Evolutionary conservation across 2,329 filamentous ascomycete genomes (phyloP), one percentile per base, ranked within the genome.

Genomic region (Talaromyces atroroseus): DNA sequence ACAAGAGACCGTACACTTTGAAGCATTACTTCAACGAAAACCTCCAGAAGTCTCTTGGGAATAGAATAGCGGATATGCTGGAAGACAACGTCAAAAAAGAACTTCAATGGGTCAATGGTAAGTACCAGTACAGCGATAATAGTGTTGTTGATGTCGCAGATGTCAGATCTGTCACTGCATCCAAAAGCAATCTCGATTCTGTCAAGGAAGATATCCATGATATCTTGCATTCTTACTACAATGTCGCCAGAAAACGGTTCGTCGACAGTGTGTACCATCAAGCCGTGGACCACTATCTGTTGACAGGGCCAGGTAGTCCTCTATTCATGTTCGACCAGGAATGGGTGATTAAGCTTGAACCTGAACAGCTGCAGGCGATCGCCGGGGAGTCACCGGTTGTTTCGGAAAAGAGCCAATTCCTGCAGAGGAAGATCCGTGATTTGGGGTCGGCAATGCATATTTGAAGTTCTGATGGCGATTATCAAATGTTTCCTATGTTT

Each of bases 241-340:
- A 80, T 24, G 79, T 87, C 1, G 76, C 83, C 0, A 75, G 74
- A 12, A 81, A 81, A 63, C 78, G 84, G 0, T 87, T 89, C 57
- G 77, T 86, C 1, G 86, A 89, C 61, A 79, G 75, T 2, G 67
- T 90, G 1, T 83, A 76, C 63, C 78, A 79, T 59, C 85, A 88
- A 60, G 82, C 78, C 0, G 71, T 81, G 1, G 78, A 81, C 45
- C 70, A 83, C 62, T 75, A 76, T 58, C 73, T 89, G 0, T 68
- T 87, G 0, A 70, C 69, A 1, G 77, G 79, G 0, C 63, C 74
- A 0, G 60, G 74, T 0, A 80, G 80, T 5, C 84, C 84, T 36
- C 47, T 56, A 7, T 38, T 47, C 21, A 68, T 82, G 0, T 78
- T 89, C 45, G 78, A 74, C 0, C 74, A 82, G 0, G 65, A 74